Evolutionary conservation across 2,329 filamentous ascomycete species (phyloP), one percentile per base, ranked within the genome.

Genomic region (Metarhizium rileyi): DNA sequence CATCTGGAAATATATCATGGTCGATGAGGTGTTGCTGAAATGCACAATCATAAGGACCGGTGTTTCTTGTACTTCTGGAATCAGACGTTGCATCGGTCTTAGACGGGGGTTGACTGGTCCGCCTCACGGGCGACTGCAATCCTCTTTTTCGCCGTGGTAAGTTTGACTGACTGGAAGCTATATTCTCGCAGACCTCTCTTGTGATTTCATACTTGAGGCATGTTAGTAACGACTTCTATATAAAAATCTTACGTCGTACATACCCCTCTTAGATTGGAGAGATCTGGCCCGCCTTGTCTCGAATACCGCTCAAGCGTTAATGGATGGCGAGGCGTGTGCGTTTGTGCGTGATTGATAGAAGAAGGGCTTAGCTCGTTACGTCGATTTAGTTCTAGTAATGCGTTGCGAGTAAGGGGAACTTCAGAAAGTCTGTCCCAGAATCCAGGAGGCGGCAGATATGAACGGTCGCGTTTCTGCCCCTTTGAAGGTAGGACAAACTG

Each of bases 1-100:
- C 33, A 26, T 44, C 1, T 18, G 55, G 56, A 10, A 53, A 55
- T n/a, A 59, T 51, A 7, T 48, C n/a, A 22, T 57, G 41, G 28
- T 57, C 48, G n/a, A 56, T 52, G 5, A 58, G 43, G 30, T 58
- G 55, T 51, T 58, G 54, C 27, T 50, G 47, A 22, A 60, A 60
- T 35, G 46, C 50, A 41, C 49, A 44, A 42, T 57, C 52, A 28
- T 59, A 59, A 23, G 50, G 57, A 4, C 55, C 49, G n/a, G 49
- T 59, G 30, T 48, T 55, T 41, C 27, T 51, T 4, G 50, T 56
- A 2, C 41, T 55, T n/a, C 42, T 50, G 8, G 50, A 54, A n/a
- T 55, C 46, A 1, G 48, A 23, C 5, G 49, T 47, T 2, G 18
- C 5, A n/a, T 14, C 16, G 28, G 28, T 33, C 28, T 33, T 33